phyloP scores from a whole-genome alignment of 176 grass and related monocot genomes.

The Juncus effusus region DNA sequence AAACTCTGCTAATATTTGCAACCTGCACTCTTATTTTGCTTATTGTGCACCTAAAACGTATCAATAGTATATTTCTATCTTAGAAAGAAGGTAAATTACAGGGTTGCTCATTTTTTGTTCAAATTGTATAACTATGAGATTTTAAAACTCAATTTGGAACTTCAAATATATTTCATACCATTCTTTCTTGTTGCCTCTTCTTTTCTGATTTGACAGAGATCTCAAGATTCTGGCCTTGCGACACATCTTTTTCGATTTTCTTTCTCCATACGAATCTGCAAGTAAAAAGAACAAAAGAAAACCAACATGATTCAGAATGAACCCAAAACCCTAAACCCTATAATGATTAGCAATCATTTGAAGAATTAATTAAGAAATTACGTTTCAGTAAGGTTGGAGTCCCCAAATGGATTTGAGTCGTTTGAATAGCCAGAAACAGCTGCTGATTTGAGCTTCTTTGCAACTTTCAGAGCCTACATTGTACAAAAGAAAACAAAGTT shows the following conservation, averaged over 20 bases:
- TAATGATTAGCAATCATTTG: background rate
- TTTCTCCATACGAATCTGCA: constrained; percentile 95
- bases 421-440: constrained; percentile 77
- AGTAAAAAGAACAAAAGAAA: constrained; percentile 10
- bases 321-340: background rate
- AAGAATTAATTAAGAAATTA: constrained; percentile 28
- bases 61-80: background rate
- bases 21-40: background rate
- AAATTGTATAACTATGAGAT: too few relatives aligned
- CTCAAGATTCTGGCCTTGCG: constrained; percentile 67
- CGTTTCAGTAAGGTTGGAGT: constrained; percentile 87
- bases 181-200: constrained; percentile 78
- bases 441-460: constrained; percentile 87
- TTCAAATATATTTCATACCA: constrained; percentile 47
- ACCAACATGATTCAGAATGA: constrained; percentile 1
- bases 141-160: too few relatives aligned
- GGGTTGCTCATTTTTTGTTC: background rate
- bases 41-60: background rate
- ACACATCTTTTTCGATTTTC: constrained; percentile 88
- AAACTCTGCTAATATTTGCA: background rate
- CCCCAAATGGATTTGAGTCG: constrained; percentile 87
- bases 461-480: constrained; percentile 75
- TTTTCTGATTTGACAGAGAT: constrained; percentile 93
- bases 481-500: background rate
- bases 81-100: background rate